Evolutionary conservation across 495 filamentous ascomycete genomes (phyloP), one percentile per base, ranked within the genome.

Genomic region (Durotheca rogersii): DNA sequence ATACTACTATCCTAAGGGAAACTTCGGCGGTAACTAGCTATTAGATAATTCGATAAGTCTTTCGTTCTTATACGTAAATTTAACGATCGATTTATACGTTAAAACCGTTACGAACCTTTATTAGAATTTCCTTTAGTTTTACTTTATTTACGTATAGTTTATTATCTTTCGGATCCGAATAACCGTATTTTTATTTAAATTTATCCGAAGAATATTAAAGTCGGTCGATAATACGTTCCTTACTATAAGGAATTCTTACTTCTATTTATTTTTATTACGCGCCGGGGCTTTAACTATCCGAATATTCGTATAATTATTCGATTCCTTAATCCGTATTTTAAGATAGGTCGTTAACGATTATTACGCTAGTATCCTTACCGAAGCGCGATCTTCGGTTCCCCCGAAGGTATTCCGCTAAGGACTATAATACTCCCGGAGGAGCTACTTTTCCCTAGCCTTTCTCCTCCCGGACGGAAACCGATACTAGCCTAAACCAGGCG

Each of bases 181-280:
- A 84, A 75, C 76, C 78, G 82, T 81, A 79, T 80, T 85, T 80
- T 70, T 84, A 85, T 77, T 84, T 79, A 85, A 82, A 85, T 85
- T 81, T 79, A 81, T 86, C 80, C 75, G 77, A n/a, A 83, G 78
- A 68, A 85, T 78, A 79, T 85, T 76, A 77, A 77, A 79, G 84
- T 83, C 79, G 79, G 81, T 85, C 79, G 79, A 85, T 83, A 75
- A 76, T 86, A 78, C 80, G 67, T 80, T n/a, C n/a, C n/a, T n/a
- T n/a, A n/a, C 80, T 58, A 57, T 34, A 34, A 41, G 37, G 65
- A 61, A n/a, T 60, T 68, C 61, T 65, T 58, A 66, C 64, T 58
- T 65, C 51, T 80, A 76, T 83, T 83, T 72, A 82, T 81, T 81
- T 85, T 85, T 72, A 85, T 81, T 84, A 64, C 76, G 78, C 78